Evolutionary conservation across 2,329 filamentous ascomycete genomes (phyloP).

Genomic region (Trichoderma asperellum): DNA sequence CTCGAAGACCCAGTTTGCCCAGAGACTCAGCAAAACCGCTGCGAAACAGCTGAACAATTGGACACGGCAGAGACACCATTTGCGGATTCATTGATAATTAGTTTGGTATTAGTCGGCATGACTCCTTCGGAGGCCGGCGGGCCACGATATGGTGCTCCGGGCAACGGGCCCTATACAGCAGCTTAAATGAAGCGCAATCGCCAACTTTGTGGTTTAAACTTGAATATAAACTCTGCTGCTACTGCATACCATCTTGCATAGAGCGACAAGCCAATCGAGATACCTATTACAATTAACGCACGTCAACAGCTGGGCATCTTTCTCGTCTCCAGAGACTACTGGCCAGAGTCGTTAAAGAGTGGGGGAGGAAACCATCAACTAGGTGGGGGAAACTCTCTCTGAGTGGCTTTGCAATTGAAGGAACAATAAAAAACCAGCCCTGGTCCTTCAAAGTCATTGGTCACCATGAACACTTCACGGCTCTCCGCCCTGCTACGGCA

Average conservation of each 20-base stretch:
- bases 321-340: background rate
- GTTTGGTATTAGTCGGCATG: conserved; percentile 15
- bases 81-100: conserved; percentile 26
- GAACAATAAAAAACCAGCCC: background rate
- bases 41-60: background rate
- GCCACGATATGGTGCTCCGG: conserved; percentile 14
- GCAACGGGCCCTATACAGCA: background rate
- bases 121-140: conserved; percentile 23
- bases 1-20: background rate
- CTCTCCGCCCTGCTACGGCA: conserved; percentile 18
- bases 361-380: conserved; percentile 13
- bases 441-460: background rate
- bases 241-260: background rate
- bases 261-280: background rate
- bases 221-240: background rate
- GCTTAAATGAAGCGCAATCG: background rate
- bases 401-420: background rate
- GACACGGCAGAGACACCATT: background rate
- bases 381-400: conserved; percentile 6
- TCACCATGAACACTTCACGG: conserved; percentile 26
- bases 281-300: background rate
- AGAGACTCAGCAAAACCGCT: background rate
- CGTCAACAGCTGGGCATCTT: background rate
- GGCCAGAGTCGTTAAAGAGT: conserved; percentile 18
- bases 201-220: background rate